Base-by-base conservation (phyloP, 75 land plant species). In the Ceratopteris richardii region DNA sequence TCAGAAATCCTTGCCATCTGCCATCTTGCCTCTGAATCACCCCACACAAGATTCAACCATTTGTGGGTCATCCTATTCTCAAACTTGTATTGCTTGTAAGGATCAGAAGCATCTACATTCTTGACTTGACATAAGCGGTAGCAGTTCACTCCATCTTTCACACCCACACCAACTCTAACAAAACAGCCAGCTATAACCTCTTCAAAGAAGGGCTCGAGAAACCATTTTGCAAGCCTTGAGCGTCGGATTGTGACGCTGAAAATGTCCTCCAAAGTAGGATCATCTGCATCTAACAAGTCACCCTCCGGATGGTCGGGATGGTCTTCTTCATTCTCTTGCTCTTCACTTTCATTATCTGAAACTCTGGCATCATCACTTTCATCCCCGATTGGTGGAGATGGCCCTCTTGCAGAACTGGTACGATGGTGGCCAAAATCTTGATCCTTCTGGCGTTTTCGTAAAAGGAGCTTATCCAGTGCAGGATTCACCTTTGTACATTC, bases 131-230 rank as follows among this genome's bases (percentile, higher is more conserved):
- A 91, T 0, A 91, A 71, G 57, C 92, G 73, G 60, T 91, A 91
- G 23, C 77, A 81, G 54, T 69, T 69, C 22, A 61, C 64, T 18
- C 80, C 80, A 27, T 64, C 22, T 4, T 56, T 75, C 71, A 61
- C 72, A 36, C 97, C 97, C 51, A 91, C 84, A 23, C 97, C 97
- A 68, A 91, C 75, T n/a, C 97, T 59, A 11, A 91, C 97, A 82
- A 87, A 91, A 62, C 97, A 91, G n/a, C 97, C 97, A 0, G 78
- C 86, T 50, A 91, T 82, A 25, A 82, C 57, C 21, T 87, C 92
- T 28, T 91, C 97, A 70, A 91, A 91, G 56, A 91, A 91, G 16
- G 97, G 97, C 62, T 91, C 97, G 85, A 87, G 82, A 33, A 91
- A 82, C 97, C 97, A 91, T 66, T 91, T 91, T 16, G 72, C 80